Conservation (phyloP, 208 protist genomes). For the Leishmania amazonensis region DNA sequence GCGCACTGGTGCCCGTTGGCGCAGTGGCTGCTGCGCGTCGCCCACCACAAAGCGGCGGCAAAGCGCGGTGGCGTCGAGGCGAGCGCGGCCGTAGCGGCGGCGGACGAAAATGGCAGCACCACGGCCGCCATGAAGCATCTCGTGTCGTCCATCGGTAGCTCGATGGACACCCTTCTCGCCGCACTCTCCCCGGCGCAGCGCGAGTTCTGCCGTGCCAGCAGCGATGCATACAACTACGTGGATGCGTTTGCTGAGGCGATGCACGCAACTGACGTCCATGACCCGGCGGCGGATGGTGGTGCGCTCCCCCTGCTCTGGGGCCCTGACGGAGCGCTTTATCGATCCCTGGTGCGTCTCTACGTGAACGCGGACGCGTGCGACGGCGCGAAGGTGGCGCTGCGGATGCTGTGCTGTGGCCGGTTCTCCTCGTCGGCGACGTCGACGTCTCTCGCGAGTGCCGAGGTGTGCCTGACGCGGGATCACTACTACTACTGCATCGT, state of each 20-base stretch:
- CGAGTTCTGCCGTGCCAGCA: conserved; percentile 11
- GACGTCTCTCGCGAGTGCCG: background rate
- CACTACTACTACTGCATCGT: conserved; percentile 60
- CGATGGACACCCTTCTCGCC: conserved; percentile 53
- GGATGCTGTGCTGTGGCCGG: conserved; percentile 7
- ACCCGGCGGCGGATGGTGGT: background rate
- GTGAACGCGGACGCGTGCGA: conserved; percentile 64
- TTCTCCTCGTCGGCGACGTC: background rate
- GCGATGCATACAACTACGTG: conserved; percentile 9
- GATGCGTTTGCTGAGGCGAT: conserved; percentile 5
- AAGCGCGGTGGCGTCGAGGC: conserved; percentile 1
- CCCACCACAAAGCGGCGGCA: conserved; percentile 27
- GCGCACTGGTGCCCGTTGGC: conserved; percentile 54
- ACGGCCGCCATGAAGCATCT: conserved; percentile 36
- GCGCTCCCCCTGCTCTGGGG: conserved; percentile 49
- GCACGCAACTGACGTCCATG: background rate
- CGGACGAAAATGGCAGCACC: background rate
- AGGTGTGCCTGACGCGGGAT: conserved; percentile 33
- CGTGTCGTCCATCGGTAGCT: conserved; percentile 68
- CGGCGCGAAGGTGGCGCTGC: conserved; percentile 38
- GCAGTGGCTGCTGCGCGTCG: conserved; percentile 47
- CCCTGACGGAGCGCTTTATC: conserved; percentile 52
- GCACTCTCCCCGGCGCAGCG: conserved; percentile 56
- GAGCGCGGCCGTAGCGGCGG: background rate
- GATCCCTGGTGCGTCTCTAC: conserved; percentile 75